A percentile compares a stretch with the other conserved stretches of the same genome.
Conservation (phyloP, 2,329 filamentous ascomycete genomes). For the Alternaria sp. region DNA sequence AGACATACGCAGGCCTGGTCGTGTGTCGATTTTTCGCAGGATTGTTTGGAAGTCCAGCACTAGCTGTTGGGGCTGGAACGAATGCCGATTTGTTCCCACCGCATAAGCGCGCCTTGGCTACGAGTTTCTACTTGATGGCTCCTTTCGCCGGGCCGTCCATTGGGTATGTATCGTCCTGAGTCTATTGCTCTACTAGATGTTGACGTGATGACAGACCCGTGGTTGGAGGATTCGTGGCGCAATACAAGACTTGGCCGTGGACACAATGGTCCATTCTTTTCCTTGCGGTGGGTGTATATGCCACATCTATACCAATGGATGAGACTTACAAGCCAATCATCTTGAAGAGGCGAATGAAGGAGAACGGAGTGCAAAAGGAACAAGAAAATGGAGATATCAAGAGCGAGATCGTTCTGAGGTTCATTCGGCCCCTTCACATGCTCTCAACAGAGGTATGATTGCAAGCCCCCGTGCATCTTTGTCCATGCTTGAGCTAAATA, state of each 20-base stretch:
- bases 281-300: constrained; percentile 46
- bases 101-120: constrained; percentile 40
- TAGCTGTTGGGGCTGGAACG: constrained; percentile 53
- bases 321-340: constrained; percentile 65
- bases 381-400: constrained; percentile 20
- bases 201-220: constrained; percentile 39
- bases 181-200: background rate
- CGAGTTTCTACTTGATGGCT: constrained; percentile 48
- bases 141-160: constrained; percentile 51
- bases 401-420: constrained; percentile 46
- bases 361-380: background rate
- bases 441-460: constrained; percentile 37
- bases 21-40: constrained; percentile 74
- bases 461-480: background rate
- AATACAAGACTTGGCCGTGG: constrained; percentile 56
- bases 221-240: constrained; percentile 52
- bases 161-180: constrained; percentile 29
- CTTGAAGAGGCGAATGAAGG: constrained; percentile 47
- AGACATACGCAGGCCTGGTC: constrained; percentile 59
- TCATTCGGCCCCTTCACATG: constrained; percentile 60
- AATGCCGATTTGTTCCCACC: constrained; percentile 49
- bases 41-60: constrained; percentile 67
- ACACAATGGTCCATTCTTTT: constrained; percentile 54
- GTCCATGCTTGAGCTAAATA: background rate
- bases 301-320: constrained; percentile 51